Conservation (phyloP, 2,329 filamentous ascomycete genomes). For the Botrytis paeoniae region DNA sequence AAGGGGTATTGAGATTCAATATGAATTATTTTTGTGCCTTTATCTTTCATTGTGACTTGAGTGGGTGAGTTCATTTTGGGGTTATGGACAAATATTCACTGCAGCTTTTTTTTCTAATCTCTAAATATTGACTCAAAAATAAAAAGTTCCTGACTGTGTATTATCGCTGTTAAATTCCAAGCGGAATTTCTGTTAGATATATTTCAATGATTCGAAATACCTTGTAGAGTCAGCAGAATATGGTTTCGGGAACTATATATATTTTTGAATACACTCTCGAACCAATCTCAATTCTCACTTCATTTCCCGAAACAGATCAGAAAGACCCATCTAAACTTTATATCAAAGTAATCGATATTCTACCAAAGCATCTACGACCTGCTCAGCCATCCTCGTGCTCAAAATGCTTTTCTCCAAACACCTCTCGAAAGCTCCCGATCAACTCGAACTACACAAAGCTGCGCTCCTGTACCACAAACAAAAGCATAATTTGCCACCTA, state of each 20-base stretch:
- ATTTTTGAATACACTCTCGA: background rate
- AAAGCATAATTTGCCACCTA: background rate
- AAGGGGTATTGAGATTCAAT: background rate
- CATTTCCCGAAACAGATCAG: background rate
- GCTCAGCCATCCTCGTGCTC: background rate
- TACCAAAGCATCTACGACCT: background rate
- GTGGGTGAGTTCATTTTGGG: background rate
- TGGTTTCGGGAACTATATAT: background rate
- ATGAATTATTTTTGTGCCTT: background rate
- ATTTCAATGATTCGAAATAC: background rate
- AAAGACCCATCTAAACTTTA: background rate
- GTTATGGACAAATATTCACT: background rate
- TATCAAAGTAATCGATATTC: background rate
- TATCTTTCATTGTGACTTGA: background rate
- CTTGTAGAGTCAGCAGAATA: background rate
- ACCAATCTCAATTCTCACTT: background rate
- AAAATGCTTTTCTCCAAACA: background rate
- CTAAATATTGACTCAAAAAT: background rate
- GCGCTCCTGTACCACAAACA: background rate
- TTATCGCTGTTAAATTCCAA: background rate
- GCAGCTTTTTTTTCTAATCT: background rate
- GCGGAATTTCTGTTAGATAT: background rate
- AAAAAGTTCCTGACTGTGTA: background rate
- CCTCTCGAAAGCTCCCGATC: background rate
- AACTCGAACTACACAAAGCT: background rate